Evolutionary conservation across 2,329 filamentous ascomycete genomes (phyloP), one percentile per base, ranked within the genome.

Genomic region (Diaporthe sp.): DNA sequence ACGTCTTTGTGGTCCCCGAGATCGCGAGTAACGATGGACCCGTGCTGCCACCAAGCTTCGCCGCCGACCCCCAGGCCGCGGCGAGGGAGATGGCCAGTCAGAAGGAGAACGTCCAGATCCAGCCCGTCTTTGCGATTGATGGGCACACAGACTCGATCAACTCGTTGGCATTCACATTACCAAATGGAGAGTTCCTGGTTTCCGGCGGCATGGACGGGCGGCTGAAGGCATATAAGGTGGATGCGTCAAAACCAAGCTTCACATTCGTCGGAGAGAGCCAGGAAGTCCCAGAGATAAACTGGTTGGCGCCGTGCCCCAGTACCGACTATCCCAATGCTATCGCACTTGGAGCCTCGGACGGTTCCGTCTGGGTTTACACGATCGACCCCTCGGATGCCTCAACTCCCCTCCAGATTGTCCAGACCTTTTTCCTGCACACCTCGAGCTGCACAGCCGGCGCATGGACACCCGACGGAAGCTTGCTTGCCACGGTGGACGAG

Each of bases 271-370:
- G 90, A 72, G 94, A 97, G 80, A 90, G 92, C 4, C 93, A 95
- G 80, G 97, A 99, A 83, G 96, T 98, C 13, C 94, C 97, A 79
- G 96, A 98, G 84, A 93, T 99, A 80, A 97, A 97, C 86, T 99
- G 96, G 96, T 84, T 98, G 45, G 85, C 88, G 1, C 85, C 95
- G 0, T 97, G 94, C 81, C 95, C 96, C 1, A 88, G 92, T 76
- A 83, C 91, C 17, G 85, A 87, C 8, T 91, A 94, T 81, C 90
- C 93, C 76, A 97, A 98, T 85, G 92, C 95, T 12, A 82, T 99
- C 76, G 97, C 97, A 0, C 86, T 99, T 10, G 97, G 97, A 74
- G 95, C 95, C 45, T 94, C 90, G 47, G 96, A 99, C 82, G 97
- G 97, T 72, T 96, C 93, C 69, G 95, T 98, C 55, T 99, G 97